Evolutionary conservation across 2,329 filamentous ascomycete genomes (phyloP).

Genomic region (Helotiales sp.): DNA sequence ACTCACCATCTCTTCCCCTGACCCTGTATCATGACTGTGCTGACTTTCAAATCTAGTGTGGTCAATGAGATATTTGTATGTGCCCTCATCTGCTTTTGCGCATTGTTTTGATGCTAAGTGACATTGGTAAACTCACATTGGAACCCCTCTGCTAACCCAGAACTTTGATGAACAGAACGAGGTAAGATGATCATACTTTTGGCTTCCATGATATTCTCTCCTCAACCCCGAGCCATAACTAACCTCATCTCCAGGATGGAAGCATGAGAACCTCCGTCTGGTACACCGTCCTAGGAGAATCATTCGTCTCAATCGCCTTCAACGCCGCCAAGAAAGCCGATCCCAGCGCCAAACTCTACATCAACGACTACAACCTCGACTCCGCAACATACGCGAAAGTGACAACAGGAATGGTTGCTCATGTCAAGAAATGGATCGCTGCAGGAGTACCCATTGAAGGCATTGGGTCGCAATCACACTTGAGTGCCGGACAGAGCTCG

Average conservation of each 20-base stretch:
- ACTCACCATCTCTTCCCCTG: no score
- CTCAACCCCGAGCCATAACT: neutral
- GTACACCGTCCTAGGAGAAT: conserved; percentile 66
- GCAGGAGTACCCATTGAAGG: conserved; percentile 65
- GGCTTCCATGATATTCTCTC: no score
- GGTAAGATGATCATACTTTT: neutral
- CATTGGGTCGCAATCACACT: conserved; percentile 45
- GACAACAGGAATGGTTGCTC: conserved; percentile 49
- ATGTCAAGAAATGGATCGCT: conserved; percentile 64
- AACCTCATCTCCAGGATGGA: conserved; percentile 29
- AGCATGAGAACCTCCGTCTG: conserved; percentile 60
- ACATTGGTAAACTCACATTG: neutral
- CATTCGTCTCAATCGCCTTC: conserved; percentile 70
- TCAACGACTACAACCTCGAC: conserved; percentile 65
- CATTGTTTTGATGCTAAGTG: neutral
- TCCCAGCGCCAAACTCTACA: conserved; percentile 68
- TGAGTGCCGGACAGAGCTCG: neutral
- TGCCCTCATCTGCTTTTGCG: neutral
- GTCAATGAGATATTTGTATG: neutral
- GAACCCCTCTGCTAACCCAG: no score
- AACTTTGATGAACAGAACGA: neutral
- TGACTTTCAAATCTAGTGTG: neutral
- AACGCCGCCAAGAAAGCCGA: conserved; percentile 67
- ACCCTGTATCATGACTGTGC: no score
- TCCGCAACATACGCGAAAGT: conserved; percentile 56